These are phyloP conservation scores for slime mould (Dictyostelium discoideum) DNA, from an alignment of 78 protist species.

Conservation along the genomic window DNA sequence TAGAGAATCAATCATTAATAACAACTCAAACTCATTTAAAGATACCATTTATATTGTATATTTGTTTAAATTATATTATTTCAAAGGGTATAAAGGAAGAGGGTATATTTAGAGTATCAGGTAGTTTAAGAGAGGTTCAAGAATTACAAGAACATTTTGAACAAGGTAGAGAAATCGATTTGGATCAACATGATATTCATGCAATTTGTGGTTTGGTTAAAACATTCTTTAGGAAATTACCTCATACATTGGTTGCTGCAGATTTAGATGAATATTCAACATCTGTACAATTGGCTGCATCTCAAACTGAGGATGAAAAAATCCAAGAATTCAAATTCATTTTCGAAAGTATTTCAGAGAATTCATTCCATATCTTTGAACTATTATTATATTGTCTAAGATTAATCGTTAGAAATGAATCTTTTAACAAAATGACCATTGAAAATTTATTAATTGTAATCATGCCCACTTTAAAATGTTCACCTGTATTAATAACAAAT, in stretches of 20 bases:
- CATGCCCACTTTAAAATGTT: slow-evolving; percentile 45
- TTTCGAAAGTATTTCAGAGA: slow-evolving; percentile 43
- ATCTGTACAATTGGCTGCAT: slow-evolving; percentile 31
- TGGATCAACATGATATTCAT: slow-evolving; percentile 48
- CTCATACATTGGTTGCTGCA: background rate
- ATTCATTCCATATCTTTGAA: background rate
- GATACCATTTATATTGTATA: slow-evolving; percentile 31
- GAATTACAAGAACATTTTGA: slow-evolving; percentile 7
- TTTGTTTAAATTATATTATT: slow-evolving; percentile 27
- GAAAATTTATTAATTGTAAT: slow-evolving; percentile 60
- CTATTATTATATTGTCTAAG: background rate
- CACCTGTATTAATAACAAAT: slow-evolving; percentile 55
- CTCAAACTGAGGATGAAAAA: slow-evolving; percentile 69
- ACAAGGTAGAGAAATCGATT: slow-evolving; percentile 37
- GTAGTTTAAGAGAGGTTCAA: slow-evolving; percentile 40
- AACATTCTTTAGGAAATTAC: slow-evolving; percentile 55
- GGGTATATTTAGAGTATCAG: slow-evolving; percentile 57
- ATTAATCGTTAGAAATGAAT: background rate
- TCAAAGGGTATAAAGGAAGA: slow-evolving; percentile 19
- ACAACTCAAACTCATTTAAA: background rate
- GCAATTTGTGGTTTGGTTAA: slow-evolving; percentile 66
- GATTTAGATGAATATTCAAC: slow-evolving; percentile 64
- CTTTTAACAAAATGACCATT: slow-evolving; percentile 50
- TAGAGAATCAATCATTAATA: slow-evolving; percentile 19
- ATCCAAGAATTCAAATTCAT: slow-evolving; percentile 62